Percentiles rank a stretch among this genome's conserved stretches.
Evolutionary conservation across 805 yeast genomes (phyloP).

Genomic region (Candida manassasensis): DNA sequence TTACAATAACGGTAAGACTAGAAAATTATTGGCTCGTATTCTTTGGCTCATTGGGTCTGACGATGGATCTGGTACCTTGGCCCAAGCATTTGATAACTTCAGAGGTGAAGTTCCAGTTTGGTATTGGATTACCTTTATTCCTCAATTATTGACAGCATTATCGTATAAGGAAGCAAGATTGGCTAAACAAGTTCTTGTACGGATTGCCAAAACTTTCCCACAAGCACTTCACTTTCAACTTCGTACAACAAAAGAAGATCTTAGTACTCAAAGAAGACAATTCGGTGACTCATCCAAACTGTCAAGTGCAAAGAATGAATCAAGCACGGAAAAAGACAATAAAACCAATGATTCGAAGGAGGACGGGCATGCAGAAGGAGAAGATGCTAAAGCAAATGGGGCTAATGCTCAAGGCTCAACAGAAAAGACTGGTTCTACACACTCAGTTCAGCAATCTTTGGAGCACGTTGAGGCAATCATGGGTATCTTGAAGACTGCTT

Average conservation of each 20-base stretch:
- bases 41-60: conserved; percentile 92
- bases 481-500: conserved; percentile 94
- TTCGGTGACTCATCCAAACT: conserved; percentile 36
- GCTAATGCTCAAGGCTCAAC: conserved; percentile 4
- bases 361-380: conserved; percentile 2
- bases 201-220: conserved; percentile 95
- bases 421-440: background rate
- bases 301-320: conserved; percentile 6
- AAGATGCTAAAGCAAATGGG: conserved; percentile 3
- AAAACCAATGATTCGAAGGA: conserved; percentile 2
- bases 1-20: conserved; percentile 86
- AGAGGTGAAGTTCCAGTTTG: conserved; percentile 97
- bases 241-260: conserved; percentile 92
- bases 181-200: conserved; percentile 80
- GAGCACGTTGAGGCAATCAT: conserved; percentile 87
- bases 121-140: conserved; percentile 98
- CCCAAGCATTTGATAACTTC: conserved; percentile 85
- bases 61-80: conserved; percentile 73
- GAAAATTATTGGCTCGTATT: conserved; percentile 82
- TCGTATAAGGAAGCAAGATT: conserved; percentile 88
- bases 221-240: conserved; percentile 96
- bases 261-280: conserved; percentile 80
- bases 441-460: conserved; percentile 71
- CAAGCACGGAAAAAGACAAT: conserved; percentile 1
- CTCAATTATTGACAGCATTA: conserved; percentile 83